Evolutionary conservation across 148 eudicot genomes (phyloP), one percentile per base, ranked within the genome.

Genomic region (Tetragonia tetragonoides): DNA sequence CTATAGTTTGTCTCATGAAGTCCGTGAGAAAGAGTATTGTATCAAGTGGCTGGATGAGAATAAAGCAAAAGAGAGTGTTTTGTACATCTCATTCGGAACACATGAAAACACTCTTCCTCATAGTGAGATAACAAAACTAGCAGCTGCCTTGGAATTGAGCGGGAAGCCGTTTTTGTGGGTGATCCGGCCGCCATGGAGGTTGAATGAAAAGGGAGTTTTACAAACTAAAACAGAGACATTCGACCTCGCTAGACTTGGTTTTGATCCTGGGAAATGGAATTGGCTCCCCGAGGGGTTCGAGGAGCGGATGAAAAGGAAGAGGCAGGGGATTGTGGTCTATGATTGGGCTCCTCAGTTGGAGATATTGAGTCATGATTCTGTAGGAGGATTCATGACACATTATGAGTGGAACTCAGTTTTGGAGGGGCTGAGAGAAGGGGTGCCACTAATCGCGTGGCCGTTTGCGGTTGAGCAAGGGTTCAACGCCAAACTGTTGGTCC

Each of bases 291-390:
- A 88, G 90, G 16, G 92, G 90, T 8, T 94, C 93, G 86, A 92
- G 68, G 84, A 81, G 28, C 75, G 93, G 53, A 56, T 86, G 53
- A 24, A 3, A 1, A 75, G 79, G 15, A 63, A 3, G 1, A 46
- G 23, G 3, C 82, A 80, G 34, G 90, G 85, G 54, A 92, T 89
- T 66, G 5, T 92, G 14, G 87, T 89, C 23, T 81, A 81, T 14
- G 78, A 81, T 18, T 94, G 97, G 98, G 97, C 87, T 0, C 98
- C 98, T 14, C 98, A 94, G 40, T 51, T 86, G 77, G 92, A 90
- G 71, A 91, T 92, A 47, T 67, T 95, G 64, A 68, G 85, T 18
- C 94, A 90, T 74, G 79, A 72, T 63, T 86, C 93, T 3, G 86
- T 89, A 7, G 81, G 85, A 2, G 85, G 69, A 65, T 82, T 82